Percentiles rank a stretch among this genome's conserved stretches.
These are phyloP conservation scores for Agastache rugosa DNA, from an alignment of 257 asterid genomes.

Conservation along the genomic window DNA sequence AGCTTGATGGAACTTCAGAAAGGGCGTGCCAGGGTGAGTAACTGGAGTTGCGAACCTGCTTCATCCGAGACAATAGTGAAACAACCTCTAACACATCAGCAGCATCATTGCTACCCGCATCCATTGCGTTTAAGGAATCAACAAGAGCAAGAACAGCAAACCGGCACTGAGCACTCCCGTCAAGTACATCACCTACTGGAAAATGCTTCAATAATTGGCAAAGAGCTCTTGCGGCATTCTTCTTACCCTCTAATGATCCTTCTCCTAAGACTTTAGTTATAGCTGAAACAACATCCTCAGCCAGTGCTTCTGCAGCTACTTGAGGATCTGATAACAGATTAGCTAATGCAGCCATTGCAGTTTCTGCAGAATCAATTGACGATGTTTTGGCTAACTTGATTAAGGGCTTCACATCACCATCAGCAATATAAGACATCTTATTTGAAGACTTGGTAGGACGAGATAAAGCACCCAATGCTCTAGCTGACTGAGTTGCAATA, in stretches of 20 bases:
- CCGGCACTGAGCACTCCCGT: slow-evolving; percentile 65
- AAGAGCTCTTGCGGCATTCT: slow-evolving; percentile 77
- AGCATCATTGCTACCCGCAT: slow-evolving; percentile 60
- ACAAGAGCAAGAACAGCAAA: slow-evolving; percentile 66
- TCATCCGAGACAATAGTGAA: slow-evolving; percentile 59
- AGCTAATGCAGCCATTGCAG: slow-evolving; percentile 82
- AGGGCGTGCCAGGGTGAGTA: slow-evolving; percentile 57
- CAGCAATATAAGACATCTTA: slow-evolving; percentile 65
- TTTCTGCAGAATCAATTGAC: slow-evolving; percentile 75
- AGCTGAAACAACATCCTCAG: slow-evolving; percentile 83
- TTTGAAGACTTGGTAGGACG: slow-evolving; percentile 54
- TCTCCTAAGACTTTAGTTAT: slow-evolving; percentile 72
- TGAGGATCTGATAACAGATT: slow-evolving; percentile 71
- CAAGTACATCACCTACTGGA: slow-evolving; percentile 71
- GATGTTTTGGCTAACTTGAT: slow-evolving; percentile 77
- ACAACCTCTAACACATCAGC: slow-evolving; percentile 68
- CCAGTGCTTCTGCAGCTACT: slow-evolving; percentile 79
- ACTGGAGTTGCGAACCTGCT: slow-evolving; percentile 52
- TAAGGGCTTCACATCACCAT: slow-evolving; percentile 70
- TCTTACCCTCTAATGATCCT: slow-evolving; percentile 77
- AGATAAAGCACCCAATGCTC: slow-evolving; percentile 78
- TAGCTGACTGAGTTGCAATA: slow-evolving; percentile 74
- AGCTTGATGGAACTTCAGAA: slow-evolving; percentile 67
- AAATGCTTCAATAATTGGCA: slow-evolving; percentile 74
- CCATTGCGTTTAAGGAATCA: slow-evolving; percentile 73